Evolutionary conservation across 2,329 filamentous ascomycete genomes (phyloP), one percentile per base, ranked within the genome.

Genomic region (Ilyonectria sp.): DNA sequence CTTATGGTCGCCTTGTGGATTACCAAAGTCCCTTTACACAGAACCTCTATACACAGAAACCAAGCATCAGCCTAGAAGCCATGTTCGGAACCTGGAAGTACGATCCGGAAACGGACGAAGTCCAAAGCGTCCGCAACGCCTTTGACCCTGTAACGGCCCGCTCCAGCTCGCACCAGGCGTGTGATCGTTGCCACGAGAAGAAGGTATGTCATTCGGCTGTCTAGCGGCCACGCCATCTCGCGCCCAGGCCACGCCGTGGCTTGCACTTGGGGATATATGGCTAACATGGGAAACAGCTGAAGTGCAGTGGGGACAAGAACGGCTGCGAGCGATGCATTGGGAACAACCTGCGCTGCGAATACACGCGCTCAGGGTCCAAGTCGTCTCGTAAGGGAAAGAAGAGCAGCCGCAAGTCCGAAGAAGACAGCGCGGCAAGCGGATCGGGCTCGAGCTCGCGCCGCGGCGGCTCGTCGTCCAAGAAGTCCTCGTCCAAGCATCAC

Each of bases 81-180:
- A 80, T 82, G 80, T 82, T 82, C 67, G 76, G 75, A 17, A 82
- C 80, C 11, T 82, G 79, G 78, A 82, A 80, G 69, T 80, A 80
- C 71, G 79, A 81, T 63, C 78, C 78, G 3, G 79, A 81, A 70
- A 81, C 79, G 40, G 74, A 78, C 52, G 75, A 82, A 70, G 76
- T 82, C 65, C 79, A 81, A 64, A 80, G 78, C 63, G 69, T 82
- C 56, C 76, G 80, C 44, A 76, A 75, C 19, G 77, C 78, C 35
- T 80, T 78, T 60, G 80, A 82, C 59, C 81, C 79, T 57, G 72
- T 80, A 68, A 79, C 79, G 29, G 79, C 80, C 33, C 77, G 80
- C 47, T 81, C 80, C 10, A 82, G 78, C 67, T 77, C 77, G 56
- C 81, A 82, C 67, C 79, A 81, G 66, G 81, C 80, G 2, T 82